phyloP scores from a whole-genome alignment of 768 basidiomycete genomes.

The Boletus tylopilopsis region DNA sequence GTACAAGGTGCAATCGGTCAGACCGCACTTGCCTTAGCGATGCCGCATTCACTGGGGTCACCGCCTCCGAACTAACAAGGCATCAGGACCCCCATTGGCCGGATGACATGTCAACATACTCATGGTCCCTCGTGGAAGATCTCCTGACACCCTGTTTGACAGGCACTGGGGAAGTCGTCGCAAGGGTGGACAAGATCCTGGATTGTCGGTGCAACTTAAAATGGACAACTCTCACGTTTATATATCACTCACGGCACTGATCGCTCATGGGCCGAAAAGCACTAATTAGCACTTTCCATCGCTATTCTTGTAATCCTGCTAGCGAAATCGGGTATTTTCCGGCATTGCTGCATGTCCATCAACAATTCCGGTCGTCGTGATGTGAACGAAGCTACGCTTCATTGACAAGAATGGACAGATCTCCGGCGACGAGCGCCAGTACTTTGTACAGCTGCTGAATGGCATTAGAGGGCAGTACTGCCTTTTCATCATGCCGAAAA shows the following conservation, averaged over 20 bases:
- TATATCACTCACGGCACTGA: conserved; percentile 34
- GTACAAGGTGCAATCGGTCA: conserved; percentile 24
- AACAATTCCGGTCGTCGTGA: conserved; percentile 20
- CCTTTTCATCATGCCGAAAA: conserved; percentile 49
- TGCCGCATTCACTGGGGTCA: conserved; percentile 33
- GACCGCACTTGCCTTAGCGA: conserved; percentile 31
- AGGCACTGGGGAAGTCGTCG: conserved; percentile 25
- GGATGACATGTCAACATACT: conserved; percentile 35
- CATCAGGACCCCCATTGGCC: conserved; percentile 26
- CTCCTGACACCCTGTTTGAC: conserved; percentile 32
- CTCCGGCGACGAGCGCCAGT: neutral
- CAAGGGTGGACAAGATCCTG: conserved; percentile 28
- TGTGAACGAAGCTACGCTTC: conserved; percentile 22
- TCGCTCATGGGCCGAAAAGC: conserved; percentile 24
- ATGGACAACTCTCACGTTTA: conserved; percentile 30
- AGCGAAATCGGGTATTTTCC: conserved; percentile 10
- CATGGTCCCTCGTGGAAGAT: conserved; percentile 26
- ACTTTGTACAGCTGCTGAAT: conserved; percentile 9
- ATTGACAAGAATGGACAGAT: conserved; percentile 13
- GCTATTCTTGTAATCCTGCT: conserved; percentile 25
- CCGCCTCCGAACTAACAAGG: conserved; percentile 31
- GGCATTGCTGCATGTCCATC: conserved; percentile 6
- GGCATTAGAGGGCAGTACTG: neutral
- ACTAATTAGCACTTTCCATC: conserved; percentile 9
- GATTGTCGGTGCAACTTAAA: conserved; percentile 29